phyloP scores from a whole-genome alignment of 2,329 filamentous ascomycete genomes.

The Colletotrichum orbiculare region DNA sequence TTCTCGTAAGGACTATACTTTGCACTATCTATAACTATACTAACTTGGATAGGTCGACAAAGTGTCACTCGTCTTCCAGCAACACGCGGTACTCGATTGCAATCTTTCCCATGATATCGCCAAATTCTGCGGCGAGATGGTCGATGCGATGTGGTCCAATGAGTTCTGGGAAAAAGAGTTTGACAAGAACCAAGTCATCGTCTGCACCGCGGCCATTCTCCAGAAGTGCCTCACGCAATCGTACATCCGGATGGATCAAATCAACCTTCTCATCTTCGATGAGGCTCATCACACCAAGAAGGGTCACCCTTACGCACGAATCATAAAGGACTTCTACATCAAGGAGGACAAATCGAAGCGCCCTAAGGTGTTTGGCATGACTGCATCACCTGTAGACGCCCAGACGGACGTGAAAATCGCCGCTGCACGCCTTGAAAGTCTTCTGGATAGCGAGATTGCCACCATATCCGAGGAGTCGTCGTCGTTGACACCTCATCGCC shows the following conservation, averaged over 20 bases:
- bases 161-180: conserved; percentile 65
- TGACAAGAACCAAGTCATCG: conserved; percentile 80
- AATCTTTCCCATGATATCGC: conserved; percentile 73
- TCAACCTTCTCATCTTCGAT: conserved; percentile 94
- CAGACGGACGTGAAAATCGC: conserved; percentile 78
- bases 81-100: conserved; percentile 81
- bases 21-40: background rate
- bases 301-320: conserved; percentile 87
- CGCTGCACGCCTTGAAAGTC: conserved; percentile 77
- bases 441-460: conserved; percentile 85
- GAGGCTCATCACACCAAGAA: conserved; percentile 98
- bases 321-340: conserved; percentile 88
- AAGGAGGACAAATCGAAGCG: conserved; percentile 58
- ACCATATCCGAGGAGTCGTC: conserved; percentile 66
- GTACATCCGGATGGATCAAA: conserved; percentile 82
- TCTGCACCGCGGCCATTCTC: conserved; percentile 92
- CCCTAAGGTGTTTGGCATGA: conserved; percentile 94
- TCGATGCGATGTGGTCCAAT: conserved; percentile 51
- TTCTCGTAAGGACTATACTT: conserved; percentile 67
- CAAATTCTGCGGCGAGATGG: conserved; percentile 76
- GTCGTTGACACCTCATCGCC: conserved; percentile 43
- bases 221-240: conserved; percentile 81
- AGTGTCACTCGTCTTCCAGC: conserved; percentile 90
- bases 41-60: conserved; percentile 74
- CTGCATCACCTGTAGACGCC: conserved; percentile 91